Evolutionary conservation across 306 rosid species (phyloP), one percentile per base, ranked within the genome.

Genomic region (Glycine soja): DNA sequence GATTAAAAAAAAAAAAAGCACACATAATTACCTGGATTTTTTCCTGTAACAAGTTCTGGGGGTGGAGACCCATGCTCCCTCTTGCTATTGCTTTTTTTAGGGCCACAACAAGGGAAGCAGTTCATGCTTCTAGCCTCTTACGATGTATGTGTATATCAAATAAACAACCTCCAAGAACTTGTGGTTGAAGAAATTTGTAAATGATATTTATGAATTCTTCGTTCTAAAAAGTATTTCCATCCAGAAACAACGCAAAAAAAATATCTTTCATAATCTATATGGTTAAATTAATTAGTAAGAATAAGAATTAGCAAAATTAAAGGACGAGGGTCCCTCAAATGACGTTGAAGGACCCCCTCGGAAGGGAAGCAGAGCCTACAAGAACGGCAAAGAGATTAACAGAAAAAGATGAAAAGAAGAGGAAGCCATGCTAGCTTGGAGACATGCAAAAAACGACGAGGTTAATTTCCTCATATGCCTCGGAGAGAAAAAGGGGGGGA

Each of bases 21-120:
- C 61, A 57, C 62, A 77, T 7, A 51, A 18, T 36, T 80, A 91
- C 96, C 97, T 3, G 86, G 75, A 18, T 88, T 1, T 82, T 40
- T 86, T 8, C 84, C 15, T n/a, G 75, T 0, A 8, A n/a, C 34
- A 1, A 65, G 40, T 16, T 85, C 87, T 0, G 48, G 50, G 1
- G 65, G 47, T 10, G 82, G 10, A 74, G 76, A 32, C 1, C 82
- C 85, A 56, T 57, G 47, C 67, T 88, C 90, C 24, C 67, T 83
- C 63, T 51, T 87, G 54, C 74, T 78, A 9, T 10, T 45, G 18
- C 82, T 74, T 78, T 82, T 90, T 84, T 89, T 87, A 12, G 86
- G 85, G 10, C 73, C 77, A 68, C 94, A 95, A 82, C 99, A 95
- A 45, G 97, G 92, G 86, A 95, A 95, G 82, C 99, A 95, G 38